These are phyloP conservation scores for Coleophoma eucalyptorum DNA, from an alignment of 2,329 filamentous ascomycete species.

Conservation along the genomic window DNA sequence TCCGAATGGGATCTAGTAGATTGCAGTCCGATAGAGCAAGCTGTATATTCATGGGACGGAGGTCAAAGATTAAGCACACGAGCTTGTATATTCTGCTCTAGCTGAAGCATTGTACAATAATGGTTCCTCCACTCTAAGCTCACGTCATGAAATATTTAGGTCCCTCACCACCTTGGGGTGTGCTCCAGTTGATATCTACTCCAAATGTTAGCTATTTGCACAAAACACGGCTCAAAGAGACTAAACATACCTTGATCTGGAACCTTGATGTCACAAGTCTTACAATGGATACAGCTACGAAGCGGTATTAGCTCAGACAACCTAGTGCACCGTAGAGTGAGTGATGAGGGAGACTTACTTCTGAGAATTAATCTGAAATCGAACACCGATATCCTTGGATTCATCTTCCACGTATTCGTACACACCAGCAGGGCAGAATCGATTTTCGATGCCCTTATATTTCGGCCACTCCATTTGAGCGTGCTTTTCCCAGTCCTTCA, in stretches of 20 bases:
- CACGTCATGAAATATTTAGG: conserved; percentile 67
- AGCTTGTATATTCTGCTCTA: no score
- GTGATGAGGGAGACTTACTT: conserved; percentile 63
- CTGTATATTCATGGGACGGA: no score
- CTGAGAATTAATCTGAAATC: conserved; percentile 96
- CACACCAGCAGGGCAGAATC: conserved; percentile 95
- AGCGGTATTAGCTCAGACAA: conserved; percentile 9
- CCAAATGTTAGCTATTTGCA: conserved; percentile 2
- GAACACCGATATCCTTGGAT: conserved; percentile 78
- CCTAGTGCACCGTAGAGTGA: background rate
- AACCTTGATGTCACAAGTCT: conserved; percentile 99
- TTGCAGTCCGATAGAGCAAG: no score
- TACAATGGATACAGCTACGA: conserved; percentile 92
- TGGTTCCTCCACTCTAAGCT: background rate
- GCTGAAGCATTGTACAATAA: no score
- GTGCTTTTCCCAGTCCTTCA: conserved; percentile 93
- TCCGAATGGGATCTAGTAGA: no score
- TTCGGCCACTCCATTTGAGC: conserved; percentile 76
- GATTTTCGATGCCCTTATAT: conserved; percentile 90
- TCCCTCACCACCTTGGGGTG: conserved; percentile 84
- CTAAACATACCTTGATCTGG: conserved; percentile 59
- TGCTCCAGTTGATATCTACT: conserved; percentile 90
- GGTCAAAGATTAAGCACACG: no score
- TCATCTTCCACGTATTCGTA: conserved; percentile 97
- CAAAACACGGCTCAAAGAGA: background rate